Evolutionary conservation across 2,329 filamentous ascomycete genomes (phyloP), one percentile per base, ranked within the genome.

Genomic region (Neophaeococcomyces aloes): DNA sequence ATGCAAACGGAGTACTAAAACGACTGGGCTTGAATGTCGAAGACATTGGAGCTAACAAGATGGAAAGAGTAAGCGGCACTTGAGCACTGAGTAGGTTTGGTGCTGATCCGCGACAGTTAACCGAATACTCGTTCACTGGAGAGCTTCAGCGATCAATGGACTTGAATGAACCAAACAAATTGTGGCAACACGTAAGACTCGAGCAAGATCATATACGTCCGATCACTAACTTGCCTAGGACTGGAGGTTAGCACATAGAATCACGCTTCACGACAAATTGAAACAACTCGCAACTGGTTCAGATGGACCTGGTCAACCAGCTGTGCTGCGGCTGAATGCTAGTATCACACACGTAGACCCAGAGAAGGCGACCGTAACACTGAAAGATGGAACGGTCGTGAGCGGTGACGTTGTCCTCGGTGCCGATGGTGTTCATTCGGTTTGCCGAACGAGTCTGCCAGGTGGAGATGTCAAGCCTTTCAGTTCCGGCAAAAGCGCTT

Each of bases 1-100:
- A 82, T 52, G 63, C 69, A 2, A 78, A 79, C 56, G 73, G 74
- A 0, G 59, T 81, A 2, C 61, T 82, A 3, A 58, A 60, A 8
- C 59, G 66, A 27, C 57, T 72, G 37, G 68, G 69, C 0, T 49
- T 73, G 1, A 57, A 59, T 38, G 60, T 65, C 0, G 62, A 66
- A 44, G 56, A 57, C 0, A 62, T 62, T 32, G 67, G 67, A 2
- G 64, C 68, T 43, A 66, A 59, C 49, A 27, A 27, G 23, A 27
- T 27, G 23, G 23, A 27, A 10, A 6, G 23, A 27, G 23, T 27
- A 27, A 6, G 23, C 23, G 23, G 5, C 23, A 6, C 10, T 5
- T 27, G 5, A 5, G 5, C 23, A 10, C 23, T 27, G 10, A 6
- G 23, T 27, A 27, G 23, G 10, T 27, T 27, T 27, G 10, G 23